Evolutionary conservation across 768 basidiomycete genomes (phyloP), one percentile per base, ranked within the genome.

Genomic region (Macrolepiota fuliginosa): DNA sequence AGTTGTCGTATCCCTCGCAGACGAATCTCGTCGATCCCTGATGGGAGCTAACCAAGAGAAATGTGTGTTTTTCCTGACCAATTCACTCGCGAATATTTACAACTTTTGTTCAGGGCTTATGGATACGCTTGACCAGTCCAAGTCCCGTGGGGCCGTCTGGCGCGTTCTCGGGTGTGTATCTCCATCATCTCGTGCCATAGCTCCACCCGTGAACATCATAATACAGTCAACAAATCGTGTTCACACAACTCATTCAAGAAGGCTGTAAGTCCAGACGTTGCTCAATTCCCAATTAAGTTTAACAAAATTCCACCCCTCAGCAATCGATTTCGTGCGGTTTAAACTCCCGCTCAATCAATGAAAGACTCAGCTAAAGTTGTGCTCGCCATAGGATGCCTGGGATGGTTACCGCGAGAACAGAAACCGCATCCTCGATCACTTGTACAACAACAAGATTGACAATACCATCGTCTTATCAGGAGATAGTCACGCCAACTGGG

Each of bases 401-500:
- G 82, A 84, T 61, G 84, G 84, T 0, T 87, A 87, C 66, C 74
- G 79, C 19, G 79, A 80, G 6, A 84, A 85, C 68, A 76, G 84
- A 24, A 61, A 75, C 27, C 78, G 84, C 24, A 71, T 88, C 10
- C 46, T 61, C 19, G 46, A 81, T 56, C 79, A 83, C 60, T 70
- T 87, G 19, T 77, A 80, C 65, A 57, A 71, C 37, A 79, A 83
- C 66, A 72, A 75, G 53, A 85, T 87, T 58, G 74, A 72, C 70
- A 85, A 85, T 67, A 81, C 80, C 0, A 67, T 86, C 59, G 79
- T 86, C 57, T 73, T 86, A n/a, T 76, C 84, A 17, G 84, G 85
- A 13, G 85, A 87, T 66, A 82, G 82, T 56, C 84, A 87, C 65
- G 82, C 83, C 4, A 84, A 84, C 67, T 85, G 84, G 84, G 84